Base-by-base conservation (phyloP, 2,329 filamentous ascomycete genomes). In the Amauroascus verrucosus region DNA sequence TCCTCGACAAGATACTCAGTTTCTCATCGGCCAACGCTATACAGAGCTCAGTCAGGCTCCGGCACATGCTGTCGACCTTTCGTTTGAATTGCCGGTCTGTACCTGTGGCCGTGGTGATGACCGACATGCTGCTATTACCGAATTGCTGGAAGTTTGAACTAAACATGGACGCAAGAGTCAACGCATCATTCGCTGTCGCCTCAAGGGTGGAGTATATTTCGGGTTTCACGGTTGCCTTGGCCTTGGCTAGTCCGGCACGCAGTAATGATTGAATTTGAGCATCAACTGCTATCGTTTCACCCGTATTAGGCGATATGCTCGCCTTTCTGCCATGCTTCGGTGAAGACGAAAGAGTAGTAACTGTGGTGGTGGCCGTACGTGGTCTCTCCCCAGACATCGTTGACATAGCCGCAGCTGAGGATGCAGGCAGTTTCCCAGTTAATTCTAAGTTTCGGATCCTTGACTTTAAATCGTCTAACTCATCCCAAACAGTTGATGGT, bases 401-500 rank as follows among this genome's bases (percentile, higher is more conserved):
- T 4, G 84, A 84, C 64, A 90, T 84, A 1, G 87, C 86, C 1
- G 87, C 87, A 33, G 84, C 86, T 2, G 89, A 91, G 1, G 86
- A 89, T 0, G 87, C 74, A 0, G 90, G 89, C 32, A 93, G 73
- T 69, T 94, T 95, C 55, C 90, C 90, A 1, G 88, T 94, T 60
- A 94, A 71, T 67, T 97, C 93, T 8, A 98, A 78, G 56, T 88
- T 86, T 61, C 88, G 84, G 61, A 98, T 95, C 28, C 93, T 82
- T 38, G 88, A 93, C 67, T 97, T 97, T 45, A 98, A 73, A 59
- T 97, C 93, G 62, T 97, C 93, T 26, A 98, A 73, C 69, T 98
- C 93, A 65, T 97, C 93, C 93, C 93, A 98, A 2, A 98, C 88
- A 0, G 89, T 96, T 1, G 89, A 94, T 11, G 90, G 88, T 1